Percentiles rank a stretch among this genome's conserved stretches.
Evolutionary conservation across 306 rosid genomes (phyloP).

Genomic region (Delonix regia): DNA sequence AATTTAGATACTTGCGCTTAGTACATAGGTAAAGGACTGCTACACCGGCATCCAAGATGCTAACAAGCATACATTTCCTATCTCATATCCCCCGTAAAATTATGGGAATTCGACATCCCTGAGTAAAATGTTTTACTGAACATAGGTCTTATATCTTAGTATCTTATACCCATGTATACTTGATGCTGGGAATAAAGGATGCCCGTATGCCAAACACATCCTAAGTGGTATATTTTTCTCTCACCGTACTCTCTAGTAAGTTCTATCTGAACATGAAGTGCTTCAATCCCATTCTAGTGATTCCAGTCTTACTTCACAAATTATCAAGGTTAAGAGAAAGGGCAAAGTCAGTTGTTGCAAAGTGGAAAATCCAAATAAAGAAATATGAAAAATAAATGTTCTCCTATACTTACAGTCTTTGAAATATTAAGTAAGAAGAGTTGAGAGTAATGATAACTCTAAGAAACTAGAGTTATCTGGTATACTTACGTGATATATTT

Average conservation of each 20-base stretch:
- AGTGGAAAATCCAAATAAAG: constrained; percentile 24
- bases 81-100: neutral
- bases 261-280: neutral
- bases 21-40: neutral
- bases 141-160: neutral
- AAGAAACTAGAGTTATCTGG: too few relatives aligned
- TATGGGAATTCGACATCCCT: neutral
- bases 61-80: neutral
- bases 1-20: neutral
- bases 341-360: neutral
- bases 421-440: constrained; percentile 25
- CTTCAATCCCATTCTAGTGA: neutral
- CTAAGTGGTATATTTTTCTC: neutral
- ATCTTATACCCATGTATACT: neutral
- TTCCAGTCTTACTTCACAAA: too few relatives aligned
- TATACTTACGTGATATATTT: too few relatives aligned
- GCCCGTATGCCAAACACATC: neutral
- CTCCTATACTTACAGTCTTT: neutral
- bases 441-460: constrained; percentile 28
- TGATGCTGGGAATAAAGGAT: neutral
- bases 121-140: neutral
- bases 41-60: neutral
- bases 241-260: neutral
- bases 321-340: neutral
- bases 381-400: constrained; percentile 32